These are phyloP conservation scores for Claviceps pusilla DNA, from an alignment of 2,329 filamentous ascomycete species.

Conservation along the genomic window DNA sequence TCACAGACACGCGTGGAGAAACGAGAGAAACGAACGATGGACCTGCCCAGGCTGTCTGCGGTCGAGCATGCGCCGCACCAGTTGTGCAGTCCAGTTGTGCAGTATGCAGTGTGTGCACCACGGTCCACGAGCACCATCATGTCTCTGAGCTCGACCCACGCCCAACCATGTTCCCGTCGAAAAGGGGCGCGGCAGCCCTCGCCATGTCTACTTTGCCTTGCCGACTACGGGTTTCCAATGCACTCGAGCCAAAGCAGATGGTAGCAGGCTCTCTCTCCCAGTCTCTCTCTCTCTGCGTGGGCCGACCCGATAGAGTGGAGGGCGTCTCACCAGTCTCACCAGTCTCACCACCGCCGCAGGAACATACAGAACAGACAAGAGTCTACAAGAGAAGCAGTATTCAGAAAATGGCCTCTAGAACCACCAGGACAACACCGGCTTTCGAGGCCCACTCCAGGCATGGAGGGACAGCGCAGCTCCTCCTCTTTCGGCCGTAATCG, in stretches of 20 bases:
- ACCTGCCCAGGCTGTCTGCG: neutral
- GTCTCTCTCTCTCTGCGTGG: neutral
- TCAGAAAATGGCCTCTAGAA: neutral
- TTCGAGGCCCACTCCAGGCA: neutral
- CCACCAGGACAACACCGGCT: neutral
- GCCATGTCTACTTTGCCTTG: neutral
- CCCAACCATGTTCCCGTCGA: neutral
- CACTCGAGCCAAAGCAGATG: neutral
- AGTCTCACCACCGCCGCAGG: neutral
- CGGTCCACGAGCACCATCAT: neutral
- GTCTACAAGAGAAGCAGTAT: neutral
- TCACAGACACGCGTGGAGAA: conserved; percentile 1
- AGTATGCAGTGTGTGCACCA: neutral
- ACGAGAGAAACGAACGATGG: neutral
- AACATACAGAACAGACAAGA: neutral
- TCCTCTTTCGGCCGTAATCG: neutral
- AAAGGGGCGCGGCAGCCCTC: neutral
- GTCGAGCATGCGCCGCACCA: neutral
- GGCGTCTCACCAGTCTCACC: neutral
- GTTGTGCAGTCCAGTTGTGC: no score
- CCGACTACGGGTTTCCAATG: neutral
- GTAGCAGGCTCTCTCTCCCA: neutral
- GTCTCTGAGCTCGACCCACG: neutral
- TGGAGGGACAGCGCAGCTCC: neutral
- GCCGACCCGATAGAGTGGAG: neutral